These are phyloP conservation scores for Mucor circinelloides DNA, from an alignment of 371 early-diverging fungal genomes.

Conservation along the genomic window DNA sequence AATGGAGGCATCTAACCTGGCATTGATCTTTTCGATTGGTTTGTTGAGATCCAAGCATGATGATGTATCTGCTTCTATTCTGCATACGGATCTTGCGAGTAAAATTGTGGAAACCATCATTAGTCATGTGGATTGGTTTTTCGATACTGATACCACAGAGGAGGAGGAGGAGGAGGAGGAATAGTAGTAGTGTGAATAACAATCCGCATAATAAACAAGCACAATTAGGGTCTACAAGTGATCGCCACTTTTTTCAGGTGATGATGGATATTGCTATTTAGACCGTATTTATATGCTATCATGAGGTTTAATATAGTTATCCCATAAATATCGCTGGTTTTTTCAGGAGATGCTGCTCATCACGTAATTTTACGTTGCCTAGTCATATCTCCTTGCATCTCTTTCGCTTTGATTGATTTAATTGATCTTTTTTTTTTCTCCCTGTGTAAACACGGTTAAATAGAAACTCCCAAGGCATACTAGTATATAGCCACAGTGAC, in stretches of 20 bases:
- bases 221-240: background rate
- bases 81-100: constrained; percentile 53
- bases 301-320: background rate
- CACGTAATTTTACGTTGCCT: background rate
- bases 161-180: constrained; percentile 3
- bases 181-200: background rate
- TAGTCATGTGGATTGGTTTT: constrained; percentile 64
- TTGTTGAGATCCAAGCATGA: constrained; percentile 54
- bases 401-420: background rate
- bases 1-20: constrained; percentile 84
- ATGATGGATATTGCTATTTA: background rate
- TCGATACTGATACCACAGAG: constrained; percentile 31
- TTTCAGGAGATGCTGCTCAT: background rate
- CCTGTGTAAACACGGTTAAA: no score
- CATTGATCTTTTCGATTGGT: constrained; percentile 78
- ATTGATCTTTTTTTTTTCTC: background rate
- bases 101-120: constrained; percentile 60
- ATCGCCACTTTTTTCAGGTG: background rate
- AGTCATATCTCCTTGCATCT: background rate
- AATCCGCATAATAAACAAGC: background rate
- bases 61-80: constrained; percentile 55
- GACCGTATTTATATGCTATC: background rate
- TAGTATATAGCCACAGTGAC: no score
- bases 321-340: no score
- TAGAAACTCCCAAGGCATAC: no score